phyloP scores from a whole-genome alignment of 2,329 filamentous ascomycete genomes.

The Colletotrichum limetticola region DNA sequence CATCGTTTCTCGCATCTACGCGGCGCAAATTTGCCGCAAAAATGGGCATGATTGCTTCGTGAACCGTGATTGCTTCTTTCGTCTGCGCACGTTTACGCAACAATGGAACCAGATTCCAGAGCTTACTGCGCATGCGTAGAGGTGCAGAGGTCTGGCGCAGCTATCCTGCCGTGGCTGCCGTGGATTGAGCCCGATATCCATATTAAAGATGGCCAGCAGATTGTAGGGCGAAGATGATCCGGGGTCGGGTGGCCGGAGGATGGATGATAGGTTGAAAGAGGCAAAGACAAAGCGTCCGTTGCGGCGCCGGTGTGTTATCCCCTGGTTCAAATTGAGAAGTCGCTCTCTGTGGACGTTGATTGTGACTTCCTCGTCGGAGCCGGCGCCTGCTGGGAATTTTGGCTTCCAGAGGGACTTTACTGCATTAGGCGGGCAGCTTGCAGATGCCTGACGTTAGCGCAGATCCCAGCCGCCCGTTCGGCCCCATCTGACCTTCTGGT shows the following conservation, averaged over 20 bases:
- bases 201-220: conserved; percentile 7
- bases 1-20: neutral
- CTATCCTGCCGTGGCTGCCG: conserved; percentile 4
- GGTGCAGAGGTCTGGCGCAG: neutral
- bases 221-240: neutral
- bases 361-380: conserved; percentile 8
- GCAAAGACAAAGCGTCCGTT: neutral
- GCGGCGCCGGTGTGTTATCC: neutral
- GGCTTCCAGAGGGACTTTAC: neutral
- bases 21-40: neutral
- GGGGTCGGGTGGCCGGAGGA: neutral
- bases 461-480: conserved; percentile 26
- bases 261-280: neutral
- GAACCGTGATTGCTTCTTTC: neutral
- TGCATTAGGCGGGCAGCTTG: neutral
- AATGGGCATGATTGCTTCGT: neutral
- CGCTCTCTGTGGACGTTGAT: too few relatives aligned
- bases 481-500: neutral
- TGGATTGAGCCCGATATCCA: conserved; percentile 5
- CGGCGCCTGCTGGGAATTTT: conserved; percentile 7
- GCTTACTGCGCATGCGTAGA: too few relatives aligned
- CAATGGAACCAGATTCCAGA: neutral
- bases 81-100: neutral
- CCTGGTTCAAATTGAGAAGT: neutral
- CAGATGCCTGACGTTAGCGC: conserved; percentile 30